Evolutionary conservation across 306 rosid species (phyloP), one percentile per base, ranked within the genome.

Genomic region (Inga laurina): DNA sequence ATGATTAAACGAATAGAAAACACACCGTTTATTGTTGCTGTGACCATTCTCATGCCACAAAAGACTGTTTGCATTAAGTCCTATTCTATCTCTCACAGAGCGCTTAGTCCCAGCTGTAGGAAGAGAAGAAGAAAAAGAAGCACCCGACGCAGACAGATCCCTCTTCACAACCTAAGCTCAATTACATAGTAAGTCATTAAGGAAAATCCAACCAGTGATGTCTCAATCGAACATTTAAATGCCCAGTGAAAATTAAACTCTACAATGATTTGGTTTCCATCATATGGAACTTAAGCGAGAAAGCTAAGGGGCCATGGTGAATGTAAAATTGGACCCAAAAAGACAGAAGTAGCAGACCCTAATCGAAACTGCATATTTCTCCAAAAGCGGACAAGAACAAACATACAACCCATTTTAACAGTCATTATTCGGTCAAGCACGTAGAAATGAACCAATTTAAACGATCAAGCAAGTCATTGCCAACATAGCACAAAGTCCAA

Each of bases 21-120:
- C 91, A 59, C 81, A 93, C 98, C 99, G 88, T 87, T 95, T 95
- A 75, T 75, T 86, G 85, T 59, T 70, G 69, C 84, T 62, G 72
- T 35, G 65, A 57, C 82, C 80, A 79, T 84, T 89, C 86, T 90
- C 98, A 70, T 84, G 88, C 64, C 82, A 84, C 54, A 32, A 34
- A 19, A 86, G 86, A 85, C 82, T 76, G 61, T 91, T 96, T 65
- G 68, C 88, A 81, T 78, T 91, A 81, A 76, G 79, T 80, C 97
- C 97, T 83, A 95, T 89, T 82, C 98, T 93, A 80, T 95, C 99
- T 90, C 98, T 88, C 43, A 95, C 89, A 72, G 97, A 93, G 81
- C 99, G 91, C 88, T 95, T 95, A 64, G 90, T 81, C 84, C 99
- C 96, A 62, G 86, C 79, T 8, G 79, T 74, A n/a, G 85, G 82